Base-by-base conservation (phyloP, 495 filamentous ascomycete genomes). In the Aspergillus bridgeri region DNA sequence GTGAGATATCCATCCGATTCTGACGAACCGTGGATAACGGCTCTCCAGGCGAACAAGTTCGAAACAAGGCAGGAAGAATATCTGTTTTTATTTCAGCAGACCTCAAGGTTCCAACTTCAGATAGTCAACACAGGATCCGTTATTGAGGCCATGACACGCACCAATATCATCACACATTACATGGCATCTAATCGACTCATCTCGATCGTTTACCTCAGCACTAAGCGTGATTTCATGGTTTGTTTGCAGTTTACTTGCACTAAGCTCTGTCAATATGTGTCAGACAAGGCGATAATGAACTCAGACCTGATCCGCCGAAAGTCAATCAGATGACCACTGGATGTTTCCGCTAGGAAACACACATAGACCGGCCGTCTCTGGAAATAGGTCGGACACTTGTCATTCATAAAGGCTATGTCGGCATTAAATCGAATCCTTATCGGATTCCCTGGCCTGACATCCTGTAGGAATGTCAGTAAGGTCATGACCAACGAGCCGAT, bases 161-260 rank as follows among this genome's bases (percentile, higher is more conserved):
- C 86, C 91, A 59, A 97, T 89, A 42, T 91, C 89, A 69, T 97
- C 93, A 61, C 94, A 97, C 72, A 88, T 89, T 13, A 90, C 79
- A 69, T 90, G 84, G 58, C 89, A 94, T 21, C 73, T 74, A 45
- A 97, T 77, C 17, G 68, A 73, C 47, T 93, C 85, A 8, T 78
- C 79, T 9, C 75, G 59, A 7, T 65, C 72, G 8, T 75, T 79
- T 44, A 96, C 62, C 0, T 81, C 72, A 1, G 80, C 84, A 17
- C 74, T 75, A 54, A 96, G 86, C 6, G 77, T 69, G 15, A 92
- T 64, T 5, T 88, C 83, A 13, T 86, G 72, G 2, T 79, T 84
- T 3, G 80, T 81, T 48, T 84, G 78, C 6, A 98, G 67, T 57
- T 86, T 88, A 51, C 65, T 83, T 15, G 89, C 82, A 70, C 84